A percentile compares a stretch with the other conserved stretches of the same genome.
Conservation (phyloP, 208 protist genomes). For the Naegleria lovaniensis region DNA sequence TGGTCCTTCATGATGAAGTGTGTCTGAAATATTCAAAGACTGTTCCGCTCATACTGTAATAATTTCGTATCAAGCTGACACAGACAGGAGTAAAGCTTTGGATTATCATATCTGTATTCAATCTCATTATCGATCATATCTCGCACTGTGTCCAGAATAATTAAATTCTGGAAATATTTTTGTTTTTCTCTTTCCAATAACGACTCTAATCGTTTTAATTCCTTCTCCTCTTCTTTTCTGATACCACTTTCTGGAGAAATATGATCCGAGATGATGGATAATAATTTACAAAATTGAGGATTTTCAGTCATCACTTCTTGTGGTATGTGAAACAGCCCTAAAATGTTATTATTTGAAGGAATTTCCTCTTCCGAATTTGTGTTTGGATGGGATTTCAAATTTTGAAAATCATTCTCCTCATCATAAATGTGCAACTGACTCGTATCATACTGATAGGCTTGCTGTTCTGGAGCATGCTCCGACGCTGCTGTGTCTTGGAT, state of each 20-base stretch:
- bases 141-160: background rate
- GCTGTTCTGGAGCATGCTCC: too few relatives aligned
- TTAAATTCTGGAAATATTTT: background rate
- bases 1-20: background rate
- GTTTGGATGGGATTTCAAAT: too few relatives aligned
- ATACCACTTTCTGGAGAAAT: background rate
- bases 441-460: background rate
- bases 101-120: background rate
- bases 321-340: background rate
- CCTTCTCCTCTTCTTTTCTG: background rate
- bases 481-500: too few relatives aligned
- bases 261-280: background rate
- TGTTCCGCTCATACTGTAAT: background rate
- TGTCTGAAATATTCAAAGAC: background rate
- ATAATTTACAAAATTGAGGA: background rate
- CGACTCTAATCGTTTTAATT: background rate
- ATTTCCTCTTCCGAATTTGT: too few relatives aligned
- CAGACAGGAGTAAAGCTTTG: background rate
- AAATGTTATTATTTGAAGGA: too few relatives aligned
- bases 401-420: too few relatives aligned
- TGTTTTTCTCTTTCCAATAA: background rate
- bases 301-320: background rate
- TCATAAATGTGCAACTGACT: too few relatives aligned
- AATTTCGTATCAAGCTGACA: background rate
- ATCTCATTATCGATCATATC: background rate